phyloP scores from a whole-genome alignment of 2,329 filamentous ascomycete species.

The Madurella mycetomatis region DNA sequence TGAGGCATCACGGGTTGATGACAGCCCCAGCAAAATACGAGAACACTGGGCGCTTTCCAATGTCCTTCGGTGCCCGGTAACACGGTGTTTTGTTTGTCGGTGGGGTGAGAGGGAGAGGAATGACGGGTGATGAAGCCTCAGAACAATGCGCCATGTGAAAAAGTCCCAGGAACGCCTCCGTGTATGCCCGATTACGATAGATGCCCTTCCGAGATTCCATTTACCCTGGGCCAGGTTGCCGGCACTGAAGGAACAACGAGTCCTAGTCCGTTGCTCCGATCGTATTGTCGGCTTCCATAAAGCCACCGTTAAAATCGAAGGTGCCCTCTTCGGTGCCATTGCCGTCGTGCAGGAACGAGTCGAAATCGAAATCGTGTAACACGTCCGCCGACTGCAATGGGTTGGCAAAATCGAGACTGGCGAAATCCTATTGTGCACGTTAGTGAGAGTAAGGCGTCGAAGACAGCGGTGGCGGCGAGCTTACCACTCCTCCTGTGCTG shows the following conservation, averaged over 20 bases:
- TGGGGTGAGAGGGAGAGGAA: not conserved
- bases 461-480: conserved; percentile 18
- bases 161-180: not conserved
- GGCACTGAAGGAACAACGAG: conserved; percentile 5
- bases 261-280: conserved; percentile 52
- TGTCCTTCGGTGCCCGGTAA: no score
- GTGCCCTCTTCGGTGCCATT: conserved; percentile 43
- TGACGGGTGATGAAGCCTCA: not conserved
- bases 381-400: conserved; percentile 52
- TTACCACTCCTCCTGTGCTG: conserved; percentile 41
- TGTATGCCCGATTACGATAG: not conserved
- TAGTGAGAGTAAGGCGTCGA: no score
- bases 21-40: not conserved
- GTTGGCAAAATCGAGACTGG: conserved; percentile 52
- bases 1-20: not conserved
- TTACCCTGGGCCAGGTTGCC: conserved; percentile 1
- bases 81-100: no score
- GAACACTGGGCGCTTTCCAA: not conserved
- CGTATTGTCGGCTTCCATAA: conserved; percentile 56
- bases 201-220: not conserved
- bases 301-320: conserved; percentile 54
- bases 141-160: not conserved
- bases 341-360: conserved; percentile 61
- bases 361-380: conserved; percentile 63
- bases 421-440: conserved; percentile 13